Conservation (phyloP, 2,329 filamentous ascomycete species). For the Metarhizium album region DNA sequence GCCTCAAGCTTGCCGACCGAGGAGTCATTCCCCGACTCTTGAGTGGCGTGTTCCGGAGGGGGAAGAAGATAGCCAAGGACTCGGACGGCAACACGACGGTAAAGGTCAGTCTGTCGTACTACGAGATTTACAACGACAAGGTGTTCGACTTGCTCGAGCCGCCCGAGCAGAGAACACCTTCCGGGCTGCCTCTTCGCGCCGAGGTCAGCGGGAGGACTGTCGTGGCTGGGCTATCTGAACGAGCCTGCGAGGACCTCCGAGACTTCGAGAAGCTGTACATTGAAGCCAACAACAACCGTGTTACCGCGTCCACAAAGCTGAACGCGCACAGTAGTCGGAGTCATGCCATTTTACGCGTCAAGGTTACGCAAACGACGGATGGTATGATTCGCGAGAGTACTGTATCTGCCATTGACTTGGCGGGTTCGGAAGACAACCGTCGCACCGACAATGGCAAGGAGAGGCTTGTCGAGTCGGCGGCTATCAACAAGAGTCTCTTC, state of each 20-base stretch:
- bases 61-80: constrained; percentile 78
- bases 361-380: constrained; percentile 65
- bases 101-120: constrained; percentile 73
- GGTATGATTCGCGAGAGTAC: constrained; percentile 65
- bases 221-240: constrained; percentile 76
- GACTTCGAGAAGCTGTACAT: constrained; percentile 88
- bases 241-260: constrained; percentile 70
- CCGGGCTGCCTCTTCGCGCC: constrained; percentile 70
- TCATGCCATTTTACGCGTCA: constrained; percentile 85
- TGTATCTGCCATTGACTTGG: constrained; percentile 87
- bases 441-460: constrained; percentile 91
- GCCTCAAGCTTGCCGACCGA: constrained; percentile 72
- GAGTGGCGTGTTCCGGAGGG: constrained; percentile 74
- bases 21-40: constrained; percentile 81
- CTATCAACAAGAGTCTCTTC: constrained; percentile 96
- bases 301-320: constrained; percentile 82
- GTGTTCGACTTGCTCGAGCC: constrained; percentile 85
- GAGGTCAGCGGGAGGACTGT: constrained; percentile 82
- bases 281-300: constrained; percentile 81
- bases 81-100: constrained; percentile 59
- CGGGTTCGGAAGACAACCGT: constrained; percentile 90
- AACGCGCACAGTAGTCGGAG: constrained; percentile 86
- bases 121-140: constrained; percentile 96
- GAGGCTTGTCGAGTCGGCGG: constrained; percentile 84
- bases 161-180: constrained; percentile 72